These are phyloP conservation scores for Mycena galopus DNA, from an alignment of 768 basidiomycete genomes.

Conservation along the genomic window DNA sequence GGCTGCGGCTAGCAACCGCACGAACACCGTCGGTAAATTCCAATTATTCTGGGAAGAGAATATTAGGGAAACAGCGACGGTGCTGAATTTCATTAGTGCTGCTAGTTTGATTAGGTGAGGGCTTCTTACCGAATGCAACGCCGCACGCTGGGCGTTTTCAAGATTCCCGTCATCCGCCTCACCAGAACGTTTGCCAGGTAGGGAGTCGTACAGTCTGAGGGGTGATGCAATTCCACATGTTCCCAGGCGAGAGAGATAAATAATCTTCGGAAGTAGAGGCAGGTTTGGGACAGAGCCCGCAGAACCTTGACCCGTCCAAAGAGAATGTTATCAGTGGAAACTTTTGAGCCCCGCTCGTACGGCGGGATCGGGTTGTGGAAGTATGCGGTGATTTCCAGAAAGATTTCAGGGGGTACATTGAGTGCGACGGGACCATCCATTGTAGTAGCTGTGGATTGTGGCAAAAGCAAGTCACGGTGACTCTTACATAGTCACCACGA, in stretches of 20 bases:
- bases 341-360: conserved; percentile 3
- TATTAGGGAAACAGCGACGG: conserved; percentile 10
- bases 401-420: conserved; percentile 9
- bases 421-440: neutral
- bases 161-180: conserved; percentile 19
- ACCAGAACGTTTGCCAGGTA: neutral
- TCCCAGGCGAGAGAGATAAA: conserved; percentile 20
- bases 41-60: neutral
- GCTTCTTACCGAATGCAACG: conserved; percentile 10
- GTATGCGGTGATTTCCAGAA: conserved; percentile 24
- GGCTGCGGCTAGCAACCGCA: conserved; percentile 17
- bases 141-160: conserved; percentile 24
- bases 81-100: neutral
- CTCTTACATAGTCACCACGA: too few relatives aligned
- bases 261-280: conserved; percentile 2
- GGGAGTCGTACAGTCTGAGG: neutral
- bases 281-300: conserved; percentile 24
- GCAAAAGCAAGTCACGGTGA: too few relatives aligned
- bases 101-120: neutral
- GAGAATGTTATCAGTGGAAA: neutral
- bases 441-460: too few relatives aligned
- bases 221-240: neutral
- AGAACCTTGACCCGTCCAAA: conserved; percentile 12
- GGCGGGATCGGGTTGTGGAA: conserved; percentile 9
- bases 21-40: conserved; percentile 11